Evolutionary conservation across 768 basidiomycete genomes (phyloP), one percentile per base, ranked within the genome.

Genomic region (Leccinum subgranulosum): DNA sequence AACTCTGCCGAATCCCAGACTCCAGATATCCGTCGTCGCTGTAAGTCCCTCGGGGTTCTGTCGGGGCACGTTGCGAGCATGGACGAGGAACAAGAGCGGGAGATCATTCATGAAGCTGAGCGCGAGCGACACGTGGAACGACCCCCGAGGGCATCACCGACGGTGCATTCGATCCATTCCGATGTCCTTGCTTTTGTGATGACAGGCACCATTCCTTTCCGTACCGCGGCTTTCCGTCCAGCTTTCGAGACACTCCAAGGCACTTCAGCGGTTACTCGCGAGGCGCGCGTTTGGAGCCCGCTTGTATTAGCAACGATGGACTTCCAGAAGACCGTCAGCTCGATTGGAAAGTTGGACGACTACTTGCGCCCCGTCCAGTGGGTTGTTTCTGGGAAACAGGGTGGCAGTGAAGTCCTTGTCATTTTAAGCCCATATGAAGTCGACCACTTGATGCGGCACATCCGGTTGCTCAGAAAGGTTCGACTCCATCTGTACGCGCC

Each of bases 1-100:
- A 54, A 31, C 1, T 23, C 28, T 15, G 0, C 25, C 14, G 6
- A 31, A 1, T 8, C 34, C 46, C 45, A 25, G 19, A 9, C n/a
- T 12, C 46, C 59, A 15, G 55, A 58, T 2, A 66, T 69, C 39
- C 60, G 27, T 14, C 46, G 39, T 12, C 63, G 43, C 34, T 70
- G 68, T 10, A 19, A 2, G 3, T 39, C 55, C 7, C 68, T 68
- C 31, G 68, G 66, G 1, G 19, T 69, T 28, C 29, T 34, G 11
- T 54, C 58, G 4, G 41, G 58, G 0, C 62, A 60, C 1, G 63
- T 68, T 39, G 60, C 57, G 28, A 61, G 54, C 34, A 64, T 78
- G 64, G 75, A 75, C 28, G 79, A 82, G 60, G 81, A 82, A 57
- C 81, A 82, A 57, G 82, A 83, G 53, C 67, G 81, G 25, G 80